phyloP scores from a whole-genome alignment of 768 basidiomycete genomes.

The Tubosaeta sp. region DNA sequence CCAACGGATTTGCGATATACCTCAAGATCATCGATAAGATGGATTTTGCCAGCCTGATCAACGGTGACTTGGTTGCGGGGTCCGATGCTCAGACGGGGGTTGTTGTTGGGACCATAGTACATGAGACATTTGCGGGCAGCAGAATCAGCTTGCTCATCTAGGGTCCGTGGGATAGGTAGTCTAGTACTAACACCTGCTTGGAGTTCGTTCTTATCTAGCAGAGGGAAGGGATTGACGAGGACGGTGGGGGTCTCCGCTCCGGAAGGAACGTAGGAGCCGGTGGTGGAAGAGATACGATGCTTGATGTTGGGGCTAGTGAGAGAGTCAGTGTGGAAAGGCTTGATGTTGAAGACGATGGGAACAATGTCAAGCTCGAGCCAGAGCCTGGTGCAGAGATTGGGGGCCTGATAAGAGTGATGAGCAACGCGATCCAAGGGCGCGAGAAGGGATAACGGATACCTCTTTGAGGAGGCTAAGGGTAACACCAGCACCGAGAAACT shows the following conservation, averaged over 20 bases:
- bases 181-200: slow-evolving; percentile 48
- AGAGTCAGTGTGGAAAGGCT: slow-evolving; percentile 76
- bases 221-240: slow-evolving; percentile 54
- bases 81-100: slow-evolving; percentile 77
- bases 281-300: slow-evolving; percentile 77
- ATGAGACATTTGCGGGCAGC: slow-evolving; percentile 82
- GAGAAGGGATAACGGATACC: slow-evolving; percentile 33
- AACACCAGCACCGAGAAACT: slow-evolving; percentile 82
- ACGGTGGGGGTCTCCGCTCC: slow-evolving; percentile 75
- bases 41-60: slow-evolving; percentile 82
- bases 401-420: slow-evolving; percentile 42
- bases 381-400: slow-evolving; percentile 80
- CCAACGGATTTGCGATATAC: slow-evolving; percentile 74
- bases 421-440: slow-evolving; percentile 10
- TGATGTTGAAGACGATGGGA: slow-evolving; percentile 83
- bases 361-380: slow-evolving; percentile 84
- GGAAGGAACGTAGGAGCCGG: slow-evolving; percentile 73
- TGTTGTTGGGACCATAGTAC: slow-evolving; percentile 80
- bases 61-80: slow-evolving; percentile 85
- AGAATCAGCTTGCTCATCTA: slow-evolving; percentile 84
- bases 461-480: slow-evolving; percentile 68
- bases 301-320: slow-evolving; percentile 75
- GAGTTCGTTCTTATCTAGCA: slow-evolving; percentile 38
- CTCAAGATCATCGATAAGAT: slow-evolving; percentile 77
- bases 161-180: slow-evolving; percentile 69